Evolutionary conservation across 2,329 filamentous ascomycete genomes (phyloP).

Genomic region (Epicoccum sorghinum): DNA sequence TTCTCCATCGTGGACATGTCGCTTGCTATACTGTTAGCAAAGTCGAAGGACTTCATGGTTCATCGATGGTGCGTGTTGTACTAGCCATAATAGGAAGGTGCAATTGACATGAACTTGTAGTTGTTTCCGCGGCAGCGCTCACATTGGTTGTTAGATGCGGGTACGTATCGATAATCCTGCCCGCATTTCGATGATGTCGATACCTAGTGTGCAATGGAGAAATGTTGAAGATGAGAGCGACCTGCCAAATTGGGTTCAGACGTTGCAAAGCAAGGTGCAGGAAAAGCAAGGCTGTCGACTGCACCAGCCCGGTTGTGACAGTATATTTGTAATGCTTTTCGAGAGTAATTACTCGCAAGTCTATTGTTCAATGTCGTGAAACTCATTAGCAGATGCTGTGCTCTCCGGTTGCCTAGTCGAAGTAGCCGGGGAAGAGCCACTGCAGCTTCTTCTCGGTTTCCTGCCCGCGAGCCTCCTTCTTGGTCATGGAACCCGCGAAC

Average conservation of each 20-base stretch:
- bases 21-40: constrained; percentile 1
- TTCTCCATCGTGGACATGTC: background rate
- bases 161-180: constrained; percentile 23
- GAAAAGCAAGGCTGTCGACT: constrained; percentile 5
- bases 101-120: constrained; percentile 2
- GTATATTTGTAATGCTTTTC: constrained; percentile 14
- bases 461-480: constrained; percentile 72
- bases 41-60: constrained; percentile 3
- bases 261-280: background rate
- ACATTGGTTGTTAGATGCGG: constrained; percentile 16
- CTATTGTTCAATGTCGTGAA: constrained; percentile 15
- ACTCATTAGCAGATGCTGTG: constrained; percentile 4
- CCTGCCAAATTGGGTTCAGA: constrained; percentile 21
- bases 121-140: constrained; percentile 18
- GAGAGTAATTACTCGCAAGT: constrained; percentile 1
- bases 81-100: constrained; percentile 29
- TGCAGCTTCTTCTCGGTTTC: constrained; percentile 80
- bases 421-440: constrained; percentile 88
- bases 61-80: constrained; percentile 10
- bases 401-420: constrained; percentile 45
- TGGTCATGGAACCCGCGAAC: constrained; percentile 83
- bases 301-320: background rate
- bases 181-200: constrained; percentile 29
- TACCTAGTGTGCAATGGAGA: constrained; percentile 1
- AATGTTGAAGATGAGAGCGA: constrained; percentile 6